A percentile compares a stretch with the other conserved stretches of the same genome.
Evolutionary conservation across 257 asterid genomes (phyloP).

Genomic region (Gardenia jasminoides): DNA sequence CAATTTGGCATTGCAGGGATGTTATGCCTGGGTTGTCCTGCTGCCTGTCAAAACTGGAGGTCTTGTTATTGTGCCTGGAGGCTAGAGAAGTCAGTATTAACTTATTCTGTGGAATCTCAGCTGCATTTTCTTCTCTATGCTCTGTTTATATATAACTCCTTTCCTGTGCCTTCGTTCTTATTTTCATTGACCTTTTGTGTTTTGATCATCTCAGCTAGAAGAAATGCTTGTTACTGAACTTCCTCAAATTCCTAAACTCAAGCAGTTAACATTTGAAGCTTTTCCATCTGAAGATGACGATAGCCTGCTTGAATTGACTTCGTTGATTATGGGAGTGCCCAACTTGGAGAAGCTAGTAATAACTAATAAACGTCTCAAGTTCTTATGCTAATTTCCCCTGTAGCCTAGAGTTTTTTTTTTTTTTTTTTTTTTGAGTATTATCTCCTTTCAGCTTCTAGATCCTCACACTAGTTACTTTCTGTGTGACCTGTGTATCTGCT

Average conservation of each 20-base stretch:
- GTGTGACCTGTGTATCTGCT: too few species aligned
- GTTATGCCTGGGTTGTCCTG: conserved; percentile 1
- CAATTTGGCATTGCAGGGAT: not conserved
- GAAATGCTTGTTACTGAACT: not conserved
- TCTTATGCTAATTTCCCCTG: too few species aligned
- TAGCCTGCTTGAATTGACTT: not conserved
- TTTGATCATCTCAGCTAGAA: not conserved
- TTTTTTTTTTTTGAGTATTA: too few species aligned
- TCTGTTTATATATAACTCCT: too few species aligned
- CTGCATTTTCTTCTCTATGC: too few species aligned
- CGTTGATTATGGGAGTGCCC: not conserved
- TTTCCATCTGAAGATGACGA: not conserved
- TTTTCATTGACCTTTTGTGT: too few species aligned
- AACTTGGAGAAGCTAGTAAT: not conserved
- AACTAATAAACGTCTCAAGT: not conserved
- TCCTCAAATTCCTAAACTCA: not conserved
- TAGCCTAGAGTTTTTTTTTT: too few species aligned
- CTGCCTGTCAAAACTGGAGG: not conserved
- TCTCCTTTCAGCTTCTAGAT: too few species aligned
- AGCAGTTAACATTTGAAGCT: not conserved
- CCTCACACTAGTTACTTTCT: too few species aligned
- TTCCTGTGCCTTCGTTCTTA: too few species aligned
- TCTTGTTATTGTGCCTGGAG: not conserved
- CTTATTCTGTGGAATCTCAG: too few species aligned
- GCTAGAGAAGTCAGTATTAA: not conserved